Base-by-base conservation (phyloP, 768 basidiomycete species). In the Lyophyllum semitale region DNA sequence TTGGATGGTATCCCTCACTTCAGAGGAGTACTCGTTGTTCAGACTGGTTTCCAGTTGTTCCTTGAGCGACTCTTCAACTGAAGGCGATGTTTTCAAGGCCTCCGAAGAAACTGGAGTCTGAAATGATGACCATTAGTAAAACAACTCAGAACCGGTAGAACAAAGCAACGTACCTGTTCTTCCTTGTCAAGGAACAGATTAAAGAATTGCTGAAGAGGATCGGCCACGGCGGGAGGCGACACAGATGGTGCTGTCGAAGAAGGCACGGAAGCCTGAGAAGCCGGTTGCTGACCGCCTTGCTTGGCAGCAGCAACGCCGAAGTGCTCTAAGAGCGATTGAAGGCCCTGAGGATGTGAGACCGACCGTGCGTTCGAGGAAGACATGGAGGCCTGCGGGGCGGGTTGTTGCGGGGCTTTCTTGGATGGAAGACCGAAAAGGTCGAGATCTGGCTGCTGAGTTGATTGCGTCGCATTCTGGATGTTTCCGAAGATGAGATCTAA, bases 31-130 rank as follows among this genome's bases (percentile, higher is more conserved):
- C n/a, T n/a, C n/a, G n/a, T n/a, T n/a, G n/a, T n/a, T n/a, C n/a
- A 71, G 60, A 25, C 72, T 69, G 23, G 65, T 51, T 52, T 71
- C 68, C 6, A 74, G 68, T 49, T 72, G 63, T 27, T 68, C 62
- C 55, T 68, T 72, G 20, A 73, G 50, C 8, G 58, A 43, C n/a
- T n/a, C n/a, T n/a, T n/a, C n/a, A n/a, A n/a, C n/a, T n/a, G n/a
- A n/a, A n/a, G n/a, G n/a, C n/a, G n/a, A n/a, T n/a, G 22, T 38
- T 43, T 60, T 46, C 26, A 44, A 30, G 35, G 46, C 30, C 15
- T 46, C 26, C 15, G 57, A 44, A 45, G 52, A 23, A 30, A 23
- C 42, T 33, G n/a, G 43, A 46, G 17, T 23, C 35, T 42, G 41
- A 26, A 44, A 25, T 11, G n/a, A n/a, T 12, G 9, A 25, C 17